These are phyloP conservation scores for Calonectria fujianensis DNA, from an alignment of 2,329 filamentous ascomycete species.

Conservation along the genomic window DNA sequence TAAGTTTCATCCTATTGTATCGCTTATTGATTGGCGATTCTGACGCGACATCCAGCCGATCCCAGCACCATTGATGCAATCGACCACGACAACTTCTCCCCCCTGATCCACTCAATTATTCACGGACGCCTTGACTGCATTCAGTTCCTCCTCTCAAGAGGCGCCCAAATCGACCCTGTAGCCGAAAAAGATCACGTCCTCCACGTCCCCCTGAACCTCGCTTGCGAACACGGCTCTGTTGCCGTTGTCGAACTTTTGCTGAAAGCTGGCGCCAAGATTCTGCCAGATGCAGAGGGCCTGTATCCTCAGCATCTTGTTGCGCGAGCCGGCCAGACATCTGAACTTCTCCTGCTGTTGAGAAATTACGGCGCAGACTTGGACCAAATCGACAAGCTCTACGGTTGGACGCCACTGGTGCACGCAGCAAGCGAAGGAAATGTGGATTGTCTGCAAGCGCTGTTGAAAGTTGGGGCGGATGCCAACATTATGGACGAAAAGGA, in stretches of 20 bases:
- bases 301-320: constrained; percentile 98
- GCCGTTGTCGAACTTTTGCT: constrained; percentile 90
- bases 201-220: constrained; percentile 93
- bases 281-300: constrained; percentile 96
- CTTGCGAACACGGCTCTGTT: constrained; percentile 93
- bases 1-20: constrained; percentile 57
- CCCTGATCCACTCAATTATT: constrained; percentile 95
- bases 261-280: constrained; percentile 84
- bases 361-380: constrained; percentile 92
- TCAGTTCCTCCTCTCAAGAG: constrained; percentile 82
- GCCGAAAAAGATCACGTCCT: constrained; percentile 95
- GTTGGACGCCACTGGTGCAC: constrained; percentile 97
- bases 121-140: constrained; percentile 89
- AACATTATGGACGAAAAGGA: constrained; percentile 93
- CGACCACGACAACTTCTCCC: constrained; percentile 98
- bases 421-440: constrained; percentile 97
- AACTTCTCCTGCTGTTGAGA: constrained; percentile 86
- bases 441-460: constrained; percentile 86
- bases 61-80: constrained; percentile 88
- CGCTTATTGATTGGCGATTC: neutral
- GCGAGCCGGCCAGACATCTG: constrained; percentile 87
- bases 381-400: constrained; percentile 95
- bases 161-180: constrained; percentile 89
- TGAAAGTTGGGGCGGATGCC: constrained; percentile 86
- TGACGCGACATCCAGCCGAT: constrained; percentile 68